Evolutionary conservation across 2,329 filamentous ascomycete genomes (phyloP), one percentile per base, ranked within the genome.

Genomic region (Pseudogymnoascus sp.): DNA sequence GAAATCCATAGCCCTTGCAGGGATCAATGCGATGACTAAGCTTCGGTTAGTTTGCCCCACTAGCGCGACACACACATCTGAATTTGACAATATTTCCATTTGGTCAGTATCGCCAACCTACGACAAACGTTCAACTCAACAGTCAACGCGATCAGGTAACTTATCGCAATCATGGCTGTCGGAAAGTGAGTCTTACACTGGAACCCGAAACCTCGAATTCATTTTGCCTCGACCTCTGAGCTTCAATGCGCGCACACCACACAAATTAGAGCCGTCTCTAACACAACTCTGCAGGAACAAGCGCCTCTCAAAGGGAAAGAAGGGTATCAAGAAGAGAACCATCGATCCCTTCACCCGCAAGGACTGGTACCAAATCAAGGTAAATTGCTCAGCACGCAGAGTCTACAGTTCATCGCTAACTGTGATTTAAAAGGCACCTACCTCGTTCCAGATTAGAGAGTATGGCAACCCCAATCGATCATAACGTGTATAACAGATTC

Each of bases 291-390:
- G 63, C 74, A 92, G 89, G 91, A 99, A 99, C 89, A 99, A 99
- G 92, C 92, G 95, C 87, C 88, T 99, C 85, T 97, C 95, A 72
- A 99, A 99, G 88, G 95, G 95, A 84, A 99, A 97, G 91, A 99
- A 99, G 88, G 93, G 95, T 81, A 86, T 97, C 79, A 97, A 97
- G 91, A 97, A 99, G 93, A 93, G 93, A 84, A 93, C 93, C 76
- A 83, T 89, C 75, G 95, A 99, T 81, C 93, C 95, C 76, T 97
- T 97, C 86, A 87, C 93, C 76, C 90, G 93, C 79, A 99, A 99
- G 87, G 95, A 97, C 80, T 97, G 96, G 91, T 99, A 93, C 84
- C 90, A 89, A 76, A 88, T 99, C 82, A 97, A 97, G 88, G 89
- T 91, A 76, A 72, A 82, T 64, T 63, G 50, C 28, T 33, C 50